Evolutionary conservation across 306 rosid genomes (phyloP).

Genomic region (Cucurbita ficifolia): DNA sequence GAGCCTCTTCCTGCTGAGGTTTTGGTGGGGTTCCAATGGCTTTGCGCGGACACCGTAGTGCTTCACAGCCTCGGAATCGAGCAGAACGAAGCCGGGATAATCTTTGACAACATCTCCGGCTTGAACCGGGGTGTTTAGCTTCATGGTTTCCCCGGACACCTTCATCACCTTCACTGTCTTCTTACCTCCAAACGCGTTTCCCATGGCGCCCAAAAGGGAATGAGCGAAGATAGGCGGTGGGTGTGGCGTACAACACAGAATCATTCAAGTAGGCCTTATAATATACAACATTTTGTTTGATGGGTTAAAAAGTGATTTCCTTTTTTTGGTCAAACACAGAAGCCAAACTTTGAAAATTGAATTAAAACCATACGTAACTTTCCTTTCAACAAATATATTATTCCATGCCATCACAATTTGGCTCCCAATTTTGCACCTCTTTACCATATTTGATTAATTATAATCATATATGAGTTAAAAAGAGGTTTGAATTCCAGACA

Average conservation of each 20-base stretch:
- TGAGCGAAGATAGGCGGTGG: background rate
- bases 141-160: constrained; percentile 67
- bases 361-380: background rate
- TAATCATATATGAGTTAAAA: too few species aligned
- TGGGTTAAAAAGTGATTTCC: background rate
- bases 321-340: constrained; percentile 42
- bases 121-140: constrained; percentile 39
- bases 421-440: too few species aligned
- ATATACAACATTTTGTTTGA: background rate
- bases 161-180: constrained; percentile 68
- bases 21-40: constrained; percentile 36
- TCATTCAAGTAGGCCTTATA: background rate
- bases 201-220: constrained; percentile 27
- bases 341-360: constrained; percentile 32
- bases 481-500: too few species aligned
- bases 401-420: too few species aligned
- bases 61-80: constrained; percentile 72
- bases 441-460: too few species aligned
- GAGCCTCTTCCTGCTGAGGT: constrained; percentile 36
- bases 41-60: constrained; percentile 66
- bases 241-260: background rate
- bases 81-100: constrained; percentile 52
- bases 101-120: constrained; percentile 41
- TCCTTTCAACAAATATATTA: background rate
- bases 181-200: constrained; percentile 56